phyloP scores from a whole-genome alignment of 2,329 filamentous ascomycete species.

The Penicillium crustosum region DNA sequence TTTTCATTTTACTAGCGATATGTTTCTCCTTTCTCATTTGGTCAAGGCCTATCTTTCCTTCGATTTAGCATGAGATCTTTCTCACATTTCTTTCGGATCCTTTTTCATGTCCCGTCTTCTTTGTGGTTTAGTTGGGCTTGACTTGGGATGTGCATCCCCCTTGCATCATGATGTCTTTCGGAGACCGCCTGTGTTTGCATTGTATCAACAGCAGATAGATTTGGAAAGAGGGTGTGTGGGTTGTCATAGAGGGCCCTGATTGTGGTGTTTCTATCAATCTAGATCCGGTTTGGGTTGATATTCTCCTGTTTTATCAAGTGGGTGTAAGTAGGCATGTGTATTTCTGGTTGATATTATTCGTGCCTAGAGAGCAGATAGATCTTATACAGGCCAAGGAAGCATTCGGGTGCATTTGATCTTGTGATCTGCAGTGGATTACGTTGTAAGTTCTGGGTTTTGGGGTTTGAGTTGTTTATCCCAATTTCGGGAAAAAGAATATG shows the following conservation, averaged over 20 bases:
- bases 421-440: background rate
- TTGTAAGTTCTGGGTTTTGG: background rate
- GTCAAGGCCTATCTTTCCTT: conserved; percentile 11
- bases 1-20: conserved; percentile 4
- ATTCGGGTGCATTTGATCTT: background rate
- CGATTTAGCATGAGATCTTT: conserved; percentile 25
- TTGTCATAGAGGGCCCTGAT: conserved; percentile 11
- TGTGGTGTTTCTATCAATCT: conserved; percentile 7
- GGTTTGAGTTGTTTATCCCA: background rate
- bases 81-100: conserved; percentile 11
- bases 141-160: background rate
- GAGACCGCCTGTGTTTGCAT: conserved; percentile 18
- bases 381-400: too few relatives aligned
- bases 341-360: background rate
- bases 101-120: conserved; percentile 5
- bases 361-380: background rate
- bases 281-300: conserved; percentile 3
- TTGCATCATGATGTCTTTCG: conserved; percentile 13
- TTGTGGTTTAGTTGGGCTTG: conserved; percentile 5
- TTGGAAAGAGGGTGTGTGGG: conserved; percentile 19
- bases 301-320: background rate
- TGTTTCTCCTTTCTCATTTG: conserved; percentile 17
- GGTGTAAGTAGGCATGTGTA: background rate
- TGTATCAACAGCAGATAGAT: conserved; percentile 29
- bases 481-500: background rate